phyloP scores from a whole-genome alignment of 202 grass and related monocot species.

The Hordeum pubiflorum region DNA sequence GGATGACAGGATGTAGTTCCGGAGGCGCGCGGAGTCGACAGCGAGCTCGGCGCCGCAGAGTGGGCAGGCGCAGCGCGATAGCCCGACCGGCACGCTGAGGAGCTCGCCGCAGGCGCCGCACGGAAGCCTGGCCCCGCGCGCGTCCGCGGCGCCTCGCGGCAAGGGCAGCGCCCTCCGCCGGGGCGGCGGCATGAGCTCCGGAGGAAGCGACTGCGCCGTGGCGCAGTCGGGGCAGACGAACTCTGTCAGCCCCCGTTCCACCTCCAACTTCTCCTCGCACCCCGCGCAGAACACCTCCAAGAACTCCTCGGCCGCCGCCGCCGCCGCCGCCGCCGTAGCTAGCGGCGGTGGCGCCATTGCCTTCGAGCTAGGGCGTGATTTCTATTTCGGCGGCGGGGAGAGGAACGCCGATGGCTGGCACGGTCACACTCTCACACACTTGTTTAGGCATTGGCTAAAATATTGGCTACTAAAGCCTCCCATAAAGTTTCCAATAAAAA shows the following conservation, averaged over 20 bases:
- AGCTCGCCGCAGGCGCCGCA: constrained; percentile 16
- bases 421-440: too few relatives aligned
- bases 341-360: constrained; percentile 5
- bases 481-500: too few relatives aligned
- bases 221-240: constrained; percentile 55
- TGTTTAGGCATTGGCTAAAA: too few relatives aligned
- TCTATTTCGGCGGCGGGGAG: background rate
- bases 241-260: constrained; percentile 51
- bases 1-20: constrained; percentile 17
- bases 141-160: constrained; percentile 2
- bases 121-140: background rate
- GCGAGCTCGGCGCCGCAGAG: constrained; percentile 36
- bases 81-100: constrained; percentile 28
- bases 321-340: background rate
- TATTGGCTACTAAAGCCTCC: too few relatives aligned
- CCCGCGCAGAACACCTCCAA: constrained; percentile 45
- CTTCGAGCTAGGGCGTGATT: background rate
- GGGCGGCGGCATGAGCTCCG: constrained; percentile 48
- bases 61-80: constrained; percentile 23
- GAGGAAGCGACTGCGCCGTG: constrained; percentile 44
- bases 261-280: constrained; percentile 52
- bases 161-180: constrained; percentile 40
- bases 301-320: background rate
- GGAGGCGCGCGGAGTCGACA: constrained; percentile 20
- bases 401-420: background rate